Percentiles rank a stretch among this genome's conserved stretches.
These are phyloP conservation scores for Alloteropsis angusta DNA, from an alignment of 202 grass and related monocot species.

Conservation along the genomic window DNA sequence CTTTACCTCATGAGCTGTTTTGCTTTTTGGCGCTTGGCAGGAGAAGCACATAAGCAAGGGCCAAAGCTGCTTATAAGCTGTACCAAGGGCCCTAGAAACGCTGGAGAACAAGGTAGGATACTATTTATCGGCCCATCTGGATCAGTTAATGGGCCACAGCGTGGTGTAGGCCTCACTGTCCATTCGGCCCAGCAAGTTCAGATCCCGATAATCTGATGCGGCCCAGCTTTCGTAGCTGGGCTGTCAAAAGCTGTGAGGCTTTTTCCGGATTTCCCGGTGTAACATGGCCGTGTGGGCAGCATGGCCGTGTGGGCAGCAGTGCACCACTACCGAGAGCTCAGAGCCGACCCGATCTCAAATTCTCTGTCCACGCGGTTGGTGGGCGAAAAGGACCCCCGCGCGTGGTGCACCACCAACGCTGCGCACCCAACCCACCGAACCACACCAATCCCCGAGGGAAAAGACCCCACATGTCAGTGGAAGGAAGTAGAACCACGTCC, in stretches of 20 bases:
- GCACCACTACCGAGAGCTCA: background rate
- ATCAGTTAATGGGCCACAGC: background rate
- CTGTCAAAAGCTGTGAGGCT: background rate
- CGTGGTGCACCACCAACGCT: background rate
- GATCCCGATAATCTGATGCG: background rate
- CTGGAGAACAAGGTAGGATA: too few relatives aligned
- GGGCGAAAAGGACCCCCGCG: constrained; percentile 17
- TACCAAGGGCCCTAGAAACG: too few relatives aligned
- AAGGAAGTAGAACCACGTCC: rapidly evolving
- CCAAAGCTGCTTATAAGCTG: too few relatives aligned
- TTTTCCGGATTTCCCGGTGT: background rate
- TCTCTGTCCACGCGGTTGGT: background rate
- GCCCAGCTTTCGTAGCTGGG: background rate
- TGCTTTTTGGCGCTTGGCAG: too few relatives aligned
- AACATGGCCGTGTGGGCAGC: too few relatives aligned
- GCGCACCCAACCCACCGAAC: background rate
- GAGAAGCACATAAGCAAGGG: too few relatives aligned
- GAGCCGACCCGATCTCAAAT: background rate
- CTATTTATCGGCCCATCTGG: background rate
- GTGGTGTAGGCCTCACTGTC: too few relatives aligned
- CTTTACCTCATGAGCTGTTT: too few relatives aligned
- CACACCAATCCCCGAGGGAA: background rate
- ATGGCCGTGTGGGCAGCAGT: too few relatives aligned
- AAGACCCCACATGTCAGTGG: background rate
- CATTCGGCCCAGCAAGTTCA: too few relatives aligned